Evolutionary conservation across 441 rosid genomes (phyloP).

Genomic region (Iberis amara): DNA sequence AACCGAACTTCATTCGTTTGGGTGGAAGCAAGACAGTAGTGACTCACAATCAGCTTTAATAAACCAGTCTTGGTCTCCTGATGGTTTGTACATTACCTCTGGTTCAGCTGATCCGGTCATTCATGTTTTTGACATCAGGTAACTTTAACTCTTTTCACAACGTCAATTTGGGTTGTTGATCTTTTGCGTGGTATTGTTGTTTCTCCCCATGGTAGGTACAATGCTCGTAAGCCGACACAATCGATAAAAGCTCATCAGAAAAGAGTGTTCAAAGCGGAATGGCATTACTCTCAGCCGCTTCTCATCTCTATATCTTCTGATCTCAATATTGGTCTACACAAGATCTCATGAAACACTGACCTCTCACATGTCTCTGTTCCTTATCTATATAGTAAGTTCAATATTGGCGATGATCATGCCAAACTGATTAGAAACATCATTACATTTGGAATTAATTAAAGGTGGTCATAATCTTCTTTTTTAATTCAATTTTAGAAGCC

Average conservation of each 20-base stretch:
- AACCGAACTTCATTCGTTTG: slow-evolving; percentile 77
- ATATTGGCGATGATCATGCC: too few species aligned
- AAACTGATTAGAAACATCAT: too few species aligned
- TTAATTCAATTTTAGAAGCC: too few species aligned
- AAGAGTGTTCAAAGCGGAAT: slow-evolving; percentile 79
- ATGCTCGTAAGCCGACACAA: slow-evolving; percentile 67
- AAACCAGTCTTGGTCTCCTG: slow-evolving; percentile 92
- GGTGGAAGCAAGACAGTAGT: slow-evolving; percentile 94
- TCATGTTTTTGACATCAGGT: slow-evolving; percentile 73
- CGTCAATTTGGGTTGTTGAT: background rate
- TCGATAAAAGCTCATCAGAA: slow-evolving; percentile 81
- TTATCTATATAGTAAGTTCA: too few species aligned
- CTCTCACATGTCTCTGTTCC: too few species aligned
- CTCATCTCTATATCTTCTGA: slow-evolving; percentile 84
- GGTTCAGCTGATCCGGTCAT: slow-evolving; percentile 89
- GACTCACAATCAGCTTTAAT: slow-evolving; percentile 87
- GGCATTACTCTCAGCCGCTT: slow-evolving; percentile 65
- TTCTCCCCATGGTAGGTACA: slow-evolving; percentile 44
- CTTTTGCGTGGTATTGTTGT: slow-evolving; percentile 1
- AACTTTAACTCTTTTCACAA: background rate
- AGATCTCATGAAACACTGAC: slow-evolving; percentile 32
- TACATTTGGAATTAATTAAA: too few species aligned
- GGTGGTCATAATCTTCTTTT: too few species aligned
- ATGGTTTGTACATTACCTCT: slow-evolving; percentile 68
- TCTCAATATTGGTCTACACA: slow-evolving; percentile 73